Evolutionary conservation across 75 land plant species (phyloP).

Genomic region (Chamaecyparis obtusa): DNA sequence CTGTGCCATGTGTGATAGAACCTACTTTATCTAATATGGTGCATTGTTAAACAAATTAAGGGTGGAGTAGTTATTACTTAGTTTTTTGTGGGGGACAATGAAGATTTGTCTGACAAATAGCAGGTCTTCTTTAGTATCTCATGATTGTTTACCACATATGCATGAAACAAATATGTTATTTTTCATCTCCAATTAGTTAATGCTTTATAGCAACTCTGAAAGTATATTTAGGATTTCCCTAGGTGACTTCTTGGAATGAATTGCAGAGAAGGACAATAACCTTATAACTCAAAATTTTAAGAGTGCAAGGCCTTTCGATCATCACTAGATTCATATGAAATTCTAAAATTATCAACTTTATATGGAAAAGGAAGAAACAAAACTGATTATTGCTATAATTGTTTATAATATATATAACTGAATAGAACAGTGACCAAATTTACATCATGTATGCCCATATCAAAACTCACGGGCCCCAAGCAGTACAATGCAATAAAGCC

Average conservation of each 20-base stretch:
- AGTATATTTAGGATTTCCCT: not conserved
- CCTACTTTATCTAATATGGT: too few relatives aligned
- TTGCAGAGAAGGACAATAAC: not conserved
- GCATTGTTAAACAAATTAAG: too few relatives aligned
- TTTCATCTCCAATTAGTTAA: not conserved
- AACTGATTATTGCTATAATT: not conserved
- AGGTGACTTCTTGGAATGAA: not conserved
- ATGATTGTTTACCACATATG: not conserved
- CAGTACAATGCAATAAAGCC: too few relatives aligned
- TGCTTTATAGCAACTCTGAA: not conserved
- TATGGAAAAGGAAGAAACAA: not conserved
- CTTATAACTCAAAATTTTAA: not conserved
- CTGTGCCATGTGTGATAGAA: too few relatives aligned
- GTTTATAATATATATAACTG: not conserved
- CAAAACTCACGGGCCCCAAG: too few relatives aligned
- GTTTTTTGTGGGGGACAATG: too few relatives aligned
- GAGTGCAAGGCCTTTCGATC: not conserved
- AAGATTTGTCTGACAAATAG: not conserved
- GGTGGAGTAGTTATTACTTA: too few relatives aligned
- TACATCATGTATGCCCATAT: too few relatives aligned
- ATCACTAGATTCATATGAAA: not conserved
- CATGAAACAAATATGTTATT: not conserved
- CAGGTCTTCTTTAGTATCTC: not conserved
- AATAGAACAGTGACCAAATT: too few relatives aligned
- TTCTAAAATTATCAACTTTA: not conserved